Conservation (phyloP, 805 yeast genomes). For the Zygosaccharomyces rouxii region DNA sequence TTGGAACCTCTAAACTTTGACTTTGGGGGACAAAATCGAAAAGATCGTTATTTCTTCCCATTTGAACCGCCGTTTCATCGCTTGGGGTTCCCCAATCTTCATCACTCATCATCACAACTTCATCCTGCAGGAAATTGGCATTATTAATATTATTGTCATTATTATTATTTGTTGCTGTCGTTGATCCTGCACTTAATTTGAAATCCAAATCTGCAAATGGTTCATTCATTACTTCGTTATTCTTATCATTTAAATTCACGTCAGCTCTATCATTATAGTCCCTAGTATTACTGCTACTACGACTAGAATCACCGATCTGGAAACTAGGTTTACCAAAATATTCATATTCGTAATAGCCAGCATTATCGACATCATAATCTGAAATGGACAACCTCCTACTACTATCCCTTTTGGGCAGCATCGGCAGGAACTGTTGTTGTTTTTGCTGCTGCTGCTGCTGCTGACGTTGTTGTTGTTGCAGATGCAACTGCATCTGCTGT, state of each 20-base stretch:
- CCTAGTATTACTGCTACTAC: constrained; percentile 1
- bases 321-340: constrained; percentile 19
- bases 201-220: not conserved
- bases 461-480: not conserved
- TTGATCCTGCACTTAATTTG: not conserved
- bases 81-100: constrained; percentile 9
- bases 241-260: not conserved
- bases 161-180: not conserved
- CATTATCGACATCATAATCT: constrained; percentile 26
- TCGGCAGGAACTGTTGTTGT: not conserved
- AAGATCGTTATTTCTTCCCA: constrained; percentile 4
- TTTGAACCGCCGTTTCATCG: constrained; percentile 1
- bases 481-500: not conserved
- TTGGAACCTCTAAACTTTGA: not conserved
- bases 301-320: not conserved
- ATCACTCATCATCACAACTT: constrained; percentile 12
- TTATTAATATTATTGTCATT: constrained; percentile 3
- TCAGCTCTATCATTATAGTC: constrained; percentile 10
- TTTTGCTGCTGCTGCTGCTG: not conserved
- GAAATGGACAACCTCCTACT: constrained; percentile 30
- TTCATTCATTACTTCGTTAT: not conserved
- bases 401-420: not conserved
- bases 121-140: constrained; percentile 2
- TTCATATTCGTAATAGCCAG: constrained; percentile 32
- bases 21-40: constrained; percentile 8